Evolutionary conservation across 345 rosid species (phyloP), one percentile per base, ranked within the genome.

Genomic region (Citrus inodora): DNA sequence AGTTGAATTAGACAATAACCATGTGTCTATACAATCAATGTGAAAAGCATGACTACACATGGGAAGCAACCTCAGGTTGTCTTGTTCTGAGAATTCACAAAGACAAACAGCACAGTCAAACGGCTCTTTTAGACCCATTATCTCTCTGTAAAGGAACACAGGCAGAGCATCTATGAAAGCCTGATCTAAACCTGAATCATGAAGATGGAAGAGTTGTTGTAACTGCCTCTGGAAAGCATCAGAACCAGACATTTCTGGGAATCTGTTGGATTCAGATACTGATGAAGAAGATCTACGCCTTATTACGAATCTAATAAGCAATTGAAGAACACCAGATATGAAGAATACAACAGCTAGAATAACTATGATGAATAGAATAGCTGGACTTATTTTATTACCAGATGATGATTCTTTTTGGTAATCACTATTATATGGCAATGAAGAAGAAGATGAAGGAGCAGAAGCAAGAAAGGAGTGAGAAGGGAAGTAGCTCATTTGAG

Each of bases 101-200:
- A 94, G 93, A 80, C 98, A 94, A 24, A 94, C 96, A 1, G 97
- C 91, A 73, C 98, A 94, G 81, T 94, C 97, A 82, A 94, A 94
- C 0, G 96, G 97, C 84, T 93, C 97, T 76, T 91, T 89, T 61
- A 85, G 77, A 62, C 93, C 97, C 80, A 80, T 85, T 81, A 94
- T 87, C 40, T 94, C 98, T 63, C 80, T 80, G 78, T 93, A 92
- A 69, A 82, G 86, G 73, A 94, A 94, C 37, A 93, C 91, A 3
- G 98, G 97, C 25, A 94, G 91, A 25, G 98, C 91, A 79, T 93
- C 97, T 71, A 94, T 91, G 22, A 90, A 81, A 70, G 98, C 91
- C 81, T 94, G 98, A 82, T 94, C 97, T 42, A 94, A 87, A 62
- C 98, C 98, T 28, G 94, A 93, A 83, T 94, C 98, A 67, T 94